Evolutionary conservation across 768 basidiomycete genomes (phyloP), one percentile per base, ranked within the genome.

Genomic region (Pisolithus marmoratus): DNA sequence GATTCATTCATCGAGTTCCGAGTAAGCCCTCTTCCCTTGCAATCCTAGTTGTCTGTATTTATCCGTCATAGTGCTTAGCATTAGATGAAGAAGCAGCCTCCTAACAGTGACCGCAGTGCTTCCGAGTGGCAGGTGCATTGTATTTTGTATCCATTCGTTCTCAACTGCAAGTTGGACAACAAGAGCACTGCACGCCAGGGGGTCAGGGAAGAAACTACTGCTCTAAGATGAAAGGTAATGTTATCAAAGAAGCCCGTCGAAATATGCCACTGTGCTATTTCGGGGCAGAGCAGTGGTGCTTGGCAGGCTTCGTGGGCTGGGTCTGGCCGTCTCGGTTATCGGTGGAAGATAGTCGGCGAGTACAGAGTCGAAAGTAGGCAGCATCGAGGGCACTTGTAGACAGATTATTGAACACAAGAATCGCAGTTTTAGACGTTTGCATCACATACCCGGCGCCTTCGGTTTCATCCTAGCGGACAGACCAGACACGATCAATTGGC

Each of bases 1-100:
- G 74, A 83, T 49, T 89, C 83, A 0, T 94, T 93, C 59, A 84
- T 95, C 47, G 93, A 95, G 60, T 94, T 94, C 64, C 78, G 87
- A 69, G 94, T 94, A 59, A 63, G 87, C 74, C 15, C 22, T 31
- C 20, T 15, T 15, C 38, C 7, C 44, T 27, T 4, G 8, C 24
- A 8, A 26, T 36, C 45, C 8, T 3, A 24, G 17, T n/a, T 36
- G 41, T 29, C 17, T 29, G 43, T 2, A 41, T 53, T 68, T 40
- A 68, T 41, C 40, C 9, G 38, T 29, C 26, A 8, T 34, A 70
- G 67, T 68, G 68, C 36, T 48, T 68, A 57, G 46, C 67, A 48
- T 57, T 68, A 52, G 68, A 68, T 44, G 67, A 70, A 8, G 58
- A 59, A 24, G 58, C 56, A n/a, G 64, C 60, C 15, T 49, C 48